Conservation (phyloP, 768 basidiomycete genomes). For the Hydnomerulius pinastri region DNA sequence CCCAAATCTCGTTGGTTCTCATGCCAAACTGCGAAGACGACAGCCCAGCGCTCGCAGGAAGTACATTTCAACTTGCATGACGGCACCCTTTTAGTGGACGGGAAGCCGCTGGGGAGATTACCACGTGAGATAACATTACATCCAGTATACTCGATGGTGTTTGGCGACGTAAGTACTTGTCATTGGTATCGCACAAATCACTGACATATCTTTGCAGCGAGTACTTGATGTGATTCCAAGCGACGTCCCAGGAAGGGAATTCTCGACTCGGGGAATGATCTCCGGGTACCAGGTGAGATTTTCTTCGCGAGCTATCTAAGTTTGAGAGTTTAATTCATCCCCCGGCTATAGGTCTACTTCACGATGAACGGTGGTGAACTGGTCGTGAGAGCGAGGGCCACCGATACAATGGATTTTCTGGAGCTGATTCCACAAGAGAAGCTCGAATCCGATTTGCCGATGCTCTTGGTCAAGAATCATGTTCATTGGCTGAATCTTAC, state of each 20-base stretch:
- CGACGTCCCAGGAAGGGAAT: slow-evolving; percentile 29
- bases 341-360: slow-evolving; percentile 16
- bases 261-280: slow-evolving; percentile 18
- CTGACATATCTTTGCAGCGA: slow-evolving; percentile 15
- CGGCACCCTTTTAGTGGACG: slow-evolving; percentile 30
- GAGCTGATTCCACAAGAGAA: slow-evolving; percentile 15
- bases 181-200: neutral
- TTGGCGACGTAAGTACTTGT: slow-evolving; percentile 17
- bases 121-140: slow-evolving; percentile 20
- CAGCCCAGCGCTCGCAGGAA: slow-evolving; percentile 16
- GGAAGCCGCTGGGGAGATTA: slow-evolving; percentile 25
- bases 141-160: slow-evolving; percentile 20
- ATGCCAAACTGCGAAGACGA: slow-evolving; percentile 12
- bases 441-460: slow-evolving; percentile 20
- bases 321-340: neutral
- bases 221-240: slow-evolving; percentile 23
- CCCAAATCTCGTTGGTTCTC: slow-evolving; percentile 25
- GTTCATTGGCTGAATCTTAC: slow-evolving; percentile 25
- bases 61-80: slow-evolving; percentile 25
- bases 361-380: slow-evolving; percentile 14
- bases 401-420: slow-evolving; percentile 3
- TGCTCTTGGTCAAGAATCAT: slow-evolving; percentile 14
- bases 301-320: too few relatives aligned
- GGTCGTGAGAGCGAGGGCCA: slow-evolving; percentile 30
- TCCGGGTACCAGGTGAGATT: slow-evolving; percentile 21